phyloP scores from a whole-genome alignment of 1,284 basidiomycete genomes.

The Cryptococcus hybrid region DNA sequence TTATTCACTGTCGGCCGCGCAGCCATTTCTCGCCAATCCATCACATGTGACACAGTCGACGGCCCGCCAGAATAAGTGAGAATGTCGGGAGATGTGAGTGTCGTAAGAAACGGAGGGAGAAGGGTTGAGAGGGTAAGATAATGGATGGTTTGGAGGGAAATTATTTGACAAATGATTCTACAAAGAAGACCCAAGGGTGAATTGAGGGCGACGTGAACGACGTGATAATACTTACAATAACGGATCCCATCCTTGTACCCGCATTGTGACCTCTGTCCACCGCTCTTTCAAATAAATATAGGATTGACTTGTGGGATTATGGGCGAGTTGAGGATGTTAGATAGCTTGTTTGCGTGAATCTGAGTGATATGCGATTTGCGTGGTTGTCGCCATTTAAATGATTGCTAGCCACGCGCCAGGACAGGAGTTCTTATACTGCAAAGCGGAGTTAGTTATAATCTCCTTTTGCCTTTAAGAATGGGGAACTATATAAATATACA shows the following conservation, averaged over 20 bases:
- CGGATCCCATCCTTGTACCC: conserved; percentile 52
- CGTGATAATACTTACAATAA: conserved; percentile 37
- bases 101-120: conserved; percentile 71
- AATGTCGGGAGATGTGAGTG: conserved; percentile 70
- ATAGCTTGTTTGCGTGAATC: too few relatives aligned
- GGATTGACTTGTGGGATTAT: too few relatives aligned
- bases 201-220: not conserved
- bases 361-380: too few relatives aligned
- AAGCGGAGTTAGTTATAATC: too few relatives aligned
- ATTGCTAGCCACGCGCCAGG: too few relatives aligned
- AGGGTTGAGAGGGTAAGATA: conserved; percentile 83
- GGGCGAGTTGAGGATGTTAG: too few relatives aligned
- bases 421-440: too few relatives aligned
- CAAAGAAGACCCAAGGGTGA: conserved; percentile 8
- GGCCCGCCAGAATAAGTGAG: conserved; percentile 69
- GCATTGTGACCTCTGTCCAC: conserved; percentile 20
- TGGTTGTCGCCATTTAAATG: too few relatives aligned
- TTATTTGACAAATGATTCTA: conserved; percentile 52
- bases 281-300: not conserved
- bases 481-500: too few relatives aligned
- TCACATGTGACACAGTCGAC: conserved; percentile 2
- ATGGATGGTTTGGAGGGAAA: conserved; percentile 87
- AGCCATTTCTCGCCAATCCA: conserved; percentile 84
- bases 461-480: too few relatives aligned
- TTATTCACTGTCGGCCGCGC: conserved; percentile 67